Evolutionary conservation across 2,329 filamentous ascomycete species (phyloP), one percentile per base, ranked within the genome.

Genomic region (Phyllosticta citriasiana): DNA sequence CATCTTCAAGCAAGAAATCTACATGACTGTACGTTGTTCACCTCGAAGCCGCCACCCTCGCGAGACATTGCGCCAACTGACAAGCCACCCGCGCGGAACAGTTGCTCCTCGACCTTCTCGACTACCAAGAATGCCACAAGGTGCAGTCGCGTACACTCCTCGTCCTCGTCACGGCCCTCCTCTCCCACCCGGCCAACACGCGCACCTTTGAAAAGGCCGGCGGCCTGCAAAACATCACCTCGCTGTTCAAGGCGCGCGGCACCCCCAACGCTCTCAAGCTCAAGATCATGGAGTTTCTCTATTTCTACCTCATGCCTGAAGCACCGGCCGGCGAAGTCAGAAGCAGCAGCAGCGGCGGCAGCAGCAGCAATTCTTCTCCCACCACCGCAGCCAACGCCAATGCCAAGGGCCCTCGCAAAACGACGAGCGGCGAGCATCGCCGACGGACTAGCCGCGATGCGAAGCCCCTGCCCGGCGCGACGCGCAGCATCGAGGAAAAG

Each of bases 281-380:
- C 71, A 94, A 96, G 74, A 84, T 96, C n/a, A 87, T 97, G 67
- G 94, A 97, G 74, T 97, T 97, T 72, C 78, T 99, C 57, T 97
- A 97, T 79, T 97, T 97, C 76, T 99, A 97, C 75, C 86, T 99
- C 67, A 96, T 97, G 88, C 92, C 93, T 57, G 94, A 99, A 76
- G 84, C 84, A 0, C 86, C 79, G 1, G 71, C 71, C 27, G n/a
- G n/a, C 40, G 40, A 47, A 14, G 40, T 47, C 12, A n/a, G 27
- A 30, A 30, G 27, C 27, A 66, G 63, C 27, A 66, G 63, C 40
- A 82, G 53, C 78, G 68, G 53, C 78, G 68, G 69, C 12, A 73
- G 72, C 24, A 71, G 73, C 1, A 70, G 74, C 0, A 77, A 74
- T 63, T 74, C 75, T 1, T 75, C 73, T 4, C 14, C 40, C 4